These are phyloP conservation scores for Solanum infundibuliforme DNA, from an alignment of 257 asterid species.

Conservation along the genomic window DNA sequence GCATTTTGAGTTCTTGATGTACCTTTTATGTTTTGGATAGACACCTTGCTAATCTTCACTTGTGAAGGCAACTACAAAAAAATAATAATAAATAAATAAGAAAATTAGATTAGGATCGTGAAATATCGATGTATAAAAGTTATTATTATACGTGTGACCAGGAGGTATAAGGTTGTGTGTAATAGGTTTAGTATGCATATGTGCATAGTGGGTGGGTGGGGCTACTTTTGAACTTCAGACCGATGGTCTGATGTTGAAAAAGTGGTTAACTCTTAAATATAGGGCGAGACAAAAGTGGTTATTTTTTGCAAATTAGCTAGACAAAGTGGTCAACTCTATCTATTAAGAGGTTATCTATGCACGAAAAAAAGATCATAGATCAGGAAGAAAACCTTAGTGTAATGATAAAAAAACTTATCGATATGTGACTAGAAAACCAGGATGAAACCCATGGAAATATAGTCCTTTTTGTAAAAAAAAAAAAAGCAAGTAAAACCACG, in stretches of 20 bases:
- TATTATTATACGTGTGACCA: background rate
- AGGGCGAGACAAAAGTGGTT: no score
- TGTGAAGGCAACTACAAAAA: conserved; percentile 13
- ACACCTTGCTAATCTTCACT: conserved; percentile 20
- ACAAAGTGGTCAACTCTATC: background rate
- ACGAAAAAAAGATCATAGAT: background rate
- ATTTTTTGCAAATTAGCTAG: no score
- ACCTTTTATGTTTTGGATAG: conserved; percentile 15
- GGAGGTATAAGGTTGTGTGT: background rate
- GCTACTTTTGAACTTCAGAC: background rate
- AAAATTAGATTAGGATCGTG: background rate
- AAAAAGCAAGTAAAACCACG: background rate
- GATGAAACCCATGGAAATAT: background rate
- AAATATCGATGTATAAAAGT: background rate
- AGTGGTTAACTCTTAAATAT: no score
- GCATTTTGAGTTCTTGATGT: conserved; percentile 13
- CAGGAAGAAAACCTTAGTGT: background rate
- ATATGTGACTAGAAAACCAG: background rate
- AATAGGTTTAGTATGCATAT: background rate
- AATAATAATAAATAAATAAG: fast-evolving
- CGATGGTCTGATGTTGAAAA: background rate
- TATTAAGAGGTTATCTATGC: background rate
- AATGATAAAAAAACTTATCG: background rate
- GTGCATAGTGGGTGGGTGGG: background rate
- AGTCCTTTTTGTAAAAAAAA: no score